phyloP scores from a whole-genome alignment of 768 basidiomycete species.

The Mycena leptocephala region DNA sequence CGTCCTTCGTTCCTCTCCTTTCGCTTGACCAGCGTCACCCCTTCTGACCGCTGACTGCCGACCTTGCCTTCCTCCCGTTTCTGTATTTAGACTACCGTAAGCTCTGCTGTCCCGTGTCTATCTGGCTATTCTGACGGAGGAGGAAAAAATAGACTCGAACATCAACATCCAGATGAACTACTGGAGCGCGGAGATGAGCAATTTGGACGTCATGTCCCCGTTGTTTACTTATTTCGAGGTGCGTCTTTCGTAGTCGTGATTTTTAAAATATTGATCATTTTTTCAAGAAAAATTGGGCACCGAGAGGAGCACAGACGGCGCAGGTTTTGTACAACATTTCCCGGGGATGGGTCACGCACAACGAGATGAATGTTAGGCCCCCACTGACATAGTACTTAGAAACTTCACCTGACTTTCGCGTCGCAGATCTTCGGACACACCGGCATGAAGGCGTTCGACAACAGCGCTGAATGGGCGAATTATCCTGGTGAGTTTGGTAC shows the following conservation, averaged over 20 bases:
- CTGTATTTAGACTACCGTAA: conserved; percentile 51
- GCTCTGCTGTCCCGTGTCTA: not conserved
- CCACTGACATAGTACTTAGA: too few species aligned
- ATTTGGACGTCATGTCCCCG: conserved; percentile 70
- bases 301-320: conserved; percentile 77
- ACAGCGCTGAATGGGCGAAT: conserved; percentile 78
- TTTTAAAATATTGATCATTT: not conserved
- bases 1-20: too few species aligned
- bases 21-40: too few species aligned
- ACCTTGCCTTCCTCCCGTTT: not conserved
- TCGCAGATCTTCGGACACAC: conserved; percentile 83
- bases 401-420: too few species aligned
- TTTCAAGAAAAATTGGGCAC: conserved; percentile 80
- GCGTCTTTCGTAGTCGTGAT: not conserved
- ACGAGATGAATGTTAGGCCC: conserved; percentile 83
- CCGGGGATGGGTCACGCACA: conserved; percentile 84
- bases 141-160: conserved; percentile 72
- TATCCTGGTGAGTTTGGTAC: conserved; percentile 70
- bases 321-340: conserved; percentile 75
- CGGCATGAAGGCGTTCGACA: conserved; percentile 78
- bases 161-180: conserved; percentile 91
- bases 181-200: conserved; percentile 82
- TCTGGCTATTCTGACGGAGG: not conserved
- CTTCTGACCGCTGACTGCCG: too few species aligned
- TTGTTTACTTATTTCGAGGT: conserved; percentile 83